Evolutionary conservation across 331 rosid species (phyloP).

Genomic region (Phaseolus coccineus): DNA sequence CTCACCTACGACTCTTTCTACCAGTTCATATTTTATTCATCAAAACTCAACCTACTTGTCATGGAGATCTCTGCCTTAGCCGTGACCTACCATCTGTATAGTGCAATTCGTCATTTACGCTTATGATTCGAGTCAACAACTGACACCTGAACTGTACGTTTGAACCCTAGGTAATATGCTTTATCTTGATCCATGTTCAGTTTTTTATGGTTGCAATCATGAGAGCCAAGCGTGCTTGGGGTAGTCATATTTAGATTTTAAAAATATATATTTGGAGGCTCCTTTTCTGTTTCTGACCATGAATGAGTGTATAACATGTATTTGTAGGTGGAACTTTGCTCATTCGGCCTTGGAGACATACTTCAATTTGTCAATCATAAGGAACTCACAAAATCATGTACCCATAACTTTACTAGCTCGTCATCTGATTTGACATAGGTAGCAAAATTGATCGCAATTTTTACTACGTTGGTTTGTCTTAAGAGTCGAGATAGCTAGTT

Average conservation of each 20-base stretch:
- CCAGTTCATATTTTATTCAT: constrained; percentile 50
- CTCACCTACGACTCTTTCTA: constrained; percentile 49
- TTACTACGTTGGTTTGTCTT: no score
- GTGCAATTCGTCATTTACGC: constrained; percentile 47
- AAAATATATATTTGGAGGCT: not conserved
- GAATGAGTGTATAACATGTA: constrained; percentile 20
- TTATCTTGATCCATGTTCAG: constrained; percentile 25
- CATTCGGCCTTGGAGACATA: constrained; percentile 70
- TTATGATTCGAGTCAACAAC: constrained; percentile 68
- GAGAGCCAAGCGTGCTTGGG: constrained; percentile 3
- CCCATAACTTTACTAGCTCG: no score
- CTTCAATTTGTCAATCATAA: constrained; percentile 58
- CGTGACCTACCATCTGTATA: constrained; percentile 51
- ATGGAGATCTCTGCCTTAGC: constrained; percentile 56
- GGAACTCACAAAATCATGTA: constrained; percentile 44
- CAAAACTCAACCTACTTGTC: constrained; percentile 51
- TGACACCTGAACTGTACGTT: constrained; percentile 60
- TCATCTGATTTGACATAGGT: not conserved
- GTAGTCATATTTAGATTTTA: constrained; percentile 33
- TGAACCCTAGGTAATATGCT: constrained; percentile 70
- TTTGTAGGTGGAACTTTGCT: constrained; percentile 64
- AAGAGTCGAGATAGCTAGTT: no score
- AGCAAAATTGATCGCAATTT: constrained; percentile 10
- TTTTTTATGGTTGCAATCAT: not conserved
- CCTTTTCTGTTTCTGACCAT: not conserved